Conservation (phyloP, 1,284 basidiomycete genomes). For the Quambalaria eucalypti region DNA sequence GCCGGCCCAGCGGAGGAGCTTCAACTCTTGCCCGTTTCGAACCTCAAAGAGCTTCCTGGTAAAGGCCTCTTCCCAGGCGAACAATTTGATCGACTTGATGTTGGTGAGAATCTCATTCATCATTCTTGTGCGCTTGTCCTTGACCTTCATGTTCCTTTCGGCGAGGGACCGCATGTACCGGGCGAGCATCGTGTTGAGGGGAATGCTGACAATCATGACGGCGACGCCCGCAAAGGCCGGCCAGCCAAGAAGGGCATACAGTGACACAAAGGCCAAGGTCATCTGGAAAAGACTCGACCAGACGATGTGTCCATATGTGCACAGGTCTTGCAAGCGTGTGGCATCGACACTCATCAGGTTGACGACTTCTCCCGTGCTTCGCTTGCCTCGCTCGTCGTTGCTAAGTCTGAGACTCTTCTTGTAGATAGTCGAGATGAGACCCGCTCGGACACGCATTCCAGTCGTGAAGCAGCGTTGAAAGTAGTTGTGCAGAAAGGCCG, state of each 20-base stretch:
- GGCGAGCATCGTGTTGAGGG: slow-evolving; percentile 20
- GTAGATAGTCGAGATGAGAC: slow-evolving; percentile 76
- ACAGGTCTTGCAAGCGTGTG: slow-evolving; percentile 74
- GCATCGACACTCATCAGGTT: slow-evolving; percentile 80
- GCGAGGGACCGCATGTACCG: slow-evolving; percentile 66
- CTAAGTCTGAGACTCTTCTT: slow-evolving; percentile 75
- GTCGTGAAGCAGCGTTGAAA: slow-evolving; percentile 72
- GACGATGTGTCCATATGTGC: slow-evolving; percentile 61
- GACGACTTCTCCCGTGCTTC: slow-evolving; percentile 84
- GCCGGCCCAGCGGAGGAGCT: slow-evolving; percentile 54
- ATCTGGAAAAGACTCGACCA: slow-evolving; percentile 57
- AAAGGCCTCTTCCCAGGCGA: slow-evolving; percentile 72
- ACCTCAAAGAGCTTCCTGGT: slow-evolving; percentile 64
- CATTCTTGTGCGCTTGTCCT: slow-evolving; percentile 54
- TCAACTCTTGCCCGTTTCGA: slow-evolving; percentile 75
- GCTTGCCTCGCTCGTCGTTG: slow-evolving; percentile 64
- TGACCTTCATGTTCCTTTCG: slow-evolving; percentile 81
- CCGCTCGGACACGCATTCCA: slow-evolving; percentile 83
- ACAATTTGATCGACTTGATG: slow-evolving; percentile 64
- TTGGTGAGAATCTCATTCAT: slow-evolving; percentile 57
- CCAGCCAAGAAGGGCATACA: slow-evolving; percentile 83
- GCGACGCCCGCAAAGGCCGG: slow-evolving; percentile 82
- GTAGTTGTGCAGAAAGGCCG: slow-evolving; percentile 78
- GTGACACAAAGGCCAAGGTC: slow-evolving; percentile 73
- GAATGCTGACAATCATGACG: slow-evolving; percentile 58